phyloP scores from a whole-genome alignment of 768 basidiomycete species.

The Boletus patriciae region DNA sequence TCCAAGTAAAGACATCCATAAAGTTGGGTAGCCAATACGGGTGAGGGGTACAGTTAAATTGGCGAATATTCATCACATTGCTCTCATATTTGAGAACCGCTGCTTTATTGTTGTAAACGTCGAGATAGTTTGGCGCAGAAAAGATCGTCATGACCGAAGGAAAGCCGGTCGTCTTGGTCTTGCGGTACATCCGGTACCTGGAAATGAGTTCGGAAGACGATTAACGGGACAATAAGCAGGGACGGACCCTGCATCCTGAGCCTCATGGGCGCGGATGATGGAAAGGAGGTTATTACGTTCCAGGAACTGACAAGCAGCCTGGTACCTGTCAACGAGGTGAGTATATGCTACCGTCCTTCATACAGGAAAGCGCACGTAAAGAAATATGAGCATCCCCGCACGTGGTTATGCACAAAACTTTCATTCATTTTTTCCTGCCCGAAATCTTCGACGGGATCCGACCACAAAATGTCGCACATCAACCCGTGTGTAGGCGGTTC shows the following conservation, averaged over 20 bases:
- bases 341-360: not conserved
- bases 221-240: not conserved
- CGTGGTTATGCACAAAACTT: slow-evolving; percentile 93
- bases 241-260: slow-evolving; percentile 93
- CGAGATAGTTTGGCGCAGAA: slow-evolving; percentile 96
- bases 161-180: slow-evolving; percentile 97
- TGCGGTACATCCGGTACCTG: slow-evolving; percentile 98
- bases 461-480: slow-evolving; percentile 99
- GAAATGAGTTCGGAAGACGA: not conserved
- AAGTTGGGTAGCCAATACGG: slow-evolving; percentile 99
- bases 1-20: slow-evolving; percentile 99
- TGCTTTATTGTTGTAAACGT: slow-evolving; percentile 99
- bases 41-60: slow-evolving; percentile 96
- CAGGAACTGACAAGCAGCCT: slow-evolving; percentile 95
- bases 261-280: slow-evolving; percentile 97
- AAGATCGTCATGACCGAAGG: slow-evolving; percentile 99
- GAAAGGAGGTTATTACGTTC: slow-evolving; percentile 96
- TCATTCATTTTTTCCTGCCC: slow-evolving; percentile 90
- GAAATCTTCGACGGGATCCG: slow-evolving; percentile 97
- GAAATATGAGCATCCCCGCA: slow-evolving; percentile 96
- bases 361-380: slow-evolving; percentile 56
- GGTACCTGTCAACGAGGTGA: slow-evolving; percentile 58
- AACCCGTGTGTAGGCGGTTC: slow-evolving; percentile 97
- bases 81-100: slow-evolving; percentile 99
- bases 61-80: slow-evolving; percentile 97